Percentiles rank a stretch among this genome's conserved stretches.
Evolutionary conservation across 208 protist genomes (phyloP).

Genomic region (Lotmaria passim): DNA sequence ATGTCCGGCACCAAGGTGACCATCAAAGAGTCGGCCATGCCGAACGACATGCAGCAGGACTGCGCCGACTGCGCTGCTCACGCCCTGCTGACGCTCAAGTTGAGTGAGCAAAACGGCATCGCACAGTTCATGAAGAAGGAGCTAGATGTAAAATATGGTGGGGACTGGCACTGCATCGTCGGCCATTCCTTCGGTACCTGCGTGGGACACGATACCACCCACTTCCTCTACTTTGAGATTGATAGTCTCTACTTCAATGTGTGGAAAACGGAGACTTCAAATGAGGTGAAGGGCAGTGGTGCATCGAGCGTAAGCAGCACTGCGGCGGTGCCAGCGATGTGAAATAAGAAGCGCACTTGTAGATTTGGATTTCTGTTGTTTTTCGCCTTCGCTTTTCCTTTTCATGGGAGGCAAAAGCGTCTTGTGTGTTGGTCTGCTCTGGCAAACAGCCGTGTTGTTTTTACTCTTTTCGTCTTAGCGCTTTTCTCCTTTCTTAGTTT

Average conservation of each 20-base stretch:
- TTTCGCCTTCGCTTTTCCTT: neutral
- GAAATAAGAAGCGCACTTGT: neutral
- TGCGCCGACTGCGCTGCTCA: conserved; percentile 86
- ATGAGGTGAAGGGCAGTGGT: neutral
- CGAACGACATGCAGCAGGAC: conserved; percentile 85
- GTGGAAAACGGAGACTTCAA: conserved; percentile 86
- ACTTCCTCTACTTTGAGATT: conserved; percentile 99
- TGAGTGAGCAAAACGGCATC: conserved; percentile 97
- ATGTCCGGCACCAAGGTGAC: conserved; percentile 74
- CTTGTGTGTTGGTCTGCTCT: conserved; percentile 4
- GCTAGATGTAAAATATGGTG: conserved; percentile 98
- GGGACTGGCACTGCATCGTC: conserved; percentile 99
- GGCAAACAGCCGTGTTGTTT: neutral
- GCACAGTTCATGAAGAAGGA: conserved; percentile 99
- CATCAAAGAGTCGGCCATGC: conserved; percentile 84
- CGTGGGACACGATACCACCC: conserved; percentile 98
- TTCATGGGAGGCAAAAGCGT: neutral
- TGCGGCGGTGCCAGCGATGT: conserved; percentile 2
- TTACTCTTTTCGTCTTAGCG: neutral
- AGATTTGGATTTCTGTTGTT: neutral
- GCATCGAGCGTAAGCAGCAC: too few relatives aligned
- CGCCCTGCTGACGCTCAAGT: conserved; percentile 55
- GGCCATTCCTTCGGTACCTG: conserved; percentile 99
- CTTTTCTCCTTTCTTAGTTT: neutral
- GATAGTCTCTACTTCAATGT: conserved; percentile 98